These are phyloP conservation scores for Ophiostoma sp. DNA, from an alignment of 2,329 filamentous ascomycete genomes.

Conservation along the genomic window DNA sequence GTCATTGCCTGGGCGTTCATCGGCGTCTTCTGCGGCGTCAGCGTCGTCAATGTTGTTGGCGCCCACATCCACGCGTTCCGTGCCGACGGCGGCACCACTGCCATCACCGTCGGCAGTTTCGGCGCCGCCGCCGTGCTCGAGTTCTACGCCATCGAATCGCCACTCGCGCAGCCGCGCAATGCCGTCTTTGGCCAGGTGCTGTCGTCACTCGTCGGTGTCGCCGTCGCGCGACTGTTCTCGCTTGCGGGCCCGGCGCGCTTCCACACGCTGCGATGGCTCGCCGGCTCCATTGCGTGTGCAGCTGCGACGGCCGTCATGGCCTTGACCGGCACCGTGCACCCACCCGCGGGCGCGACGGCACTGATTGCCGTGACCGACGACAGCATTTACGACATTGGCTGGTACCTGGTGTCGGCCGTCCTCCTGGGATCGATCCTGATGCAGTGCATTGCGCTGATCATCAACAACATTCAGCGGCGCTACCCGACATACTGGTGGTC, in stretches of 20 bases:
- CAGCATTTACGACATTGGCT: slow-evolving; percentile 54
- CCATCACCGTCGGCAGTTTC: slow-evolving; percentile 64
- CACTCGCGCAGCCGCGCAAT: slow-evolving; percentile 68
- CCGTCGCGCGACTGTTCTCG: slow-evolving; percentile 60
- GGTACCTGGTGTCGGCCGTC: slow-evolving; percentile 61
- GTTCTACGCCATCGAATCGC: slow-evolving; percentile 66
- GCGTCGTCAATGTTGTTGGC: slow-evolving; percentile 54
- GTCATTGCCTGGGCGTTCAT: slow-evolving; percentile 59
- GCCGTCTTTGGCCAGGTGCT: slow-evolving; percentile 62
- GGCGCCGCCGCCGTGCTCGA: slow-evolving; percentile 71
- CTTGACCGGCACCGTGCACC: slow-evolving; percentile 66
- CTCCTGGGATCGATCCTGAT: slow-evolving; percentile 57
- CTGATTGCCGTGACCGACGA: slow-evolving; percentile 60
- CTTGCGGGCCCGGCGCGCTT: slow-evolving; percentile 39
- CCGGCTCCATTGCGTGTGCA: slow-evolving; percentile 60
- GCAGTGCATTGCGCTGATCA: slow-evolving; percentile 54
- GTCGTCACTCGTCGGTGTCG: slow-evolving; percentile 55
- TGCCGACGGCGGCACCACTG: slow-evolving; percentile 41
- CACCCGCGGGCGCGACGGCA: slow-evolving; percentile 69
- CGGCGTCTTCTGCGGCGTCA: slow-evolving; percentile 58
- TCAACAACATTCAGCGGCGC: slow-evolving; percentile 64
- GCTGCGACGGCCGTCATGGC: slow-evolving; percentile 60
- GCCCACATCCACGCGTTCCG: slow-evolving; percentile 51
- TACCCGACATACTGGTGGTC: slow-evolving; percentile 71
- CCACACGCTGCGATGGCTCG: slow-evolving; percentile 56